These are phyloP conservation scores for Coniochaeta pulveracea DNA, from an alignment of 2,329 filamentous ascomycete genomes.

Conservation along the genomic window DNA sequence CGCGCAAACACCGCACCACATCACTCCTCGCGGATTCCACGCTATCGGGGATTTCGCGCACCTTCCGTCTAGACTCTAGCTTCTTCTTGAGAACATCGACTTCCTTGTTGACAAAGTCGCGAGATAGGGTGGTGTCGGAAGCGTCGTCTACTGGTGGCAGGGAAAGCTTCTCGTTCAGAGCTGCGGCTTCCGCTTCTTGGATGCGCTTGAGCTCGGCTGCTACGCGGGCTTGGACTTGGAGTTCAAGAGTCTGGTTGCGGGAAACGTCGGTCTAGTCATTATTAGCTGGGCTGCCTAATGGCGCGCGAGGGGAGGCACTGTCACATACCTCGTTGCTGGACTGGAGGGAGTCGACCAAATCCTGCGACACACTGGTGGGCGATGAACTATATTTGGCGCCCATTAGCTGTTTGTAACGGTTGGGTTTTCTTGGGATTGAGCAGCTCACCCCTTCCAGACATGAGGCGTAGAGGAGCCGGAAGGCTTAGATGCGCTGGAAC, in stretches of 20 bases:
- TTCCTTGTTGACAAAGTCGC: constrained; percentile 45
- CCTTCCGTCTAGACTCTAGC: constrained; percentile 50
- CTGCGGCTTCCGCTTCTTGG: constrained; percentile 56
- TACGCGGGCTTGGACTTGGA: constrained; percentile 81
- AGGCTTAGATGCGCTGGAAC: constrained; percentile 3
- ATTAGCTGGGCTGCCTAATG: not conserved
- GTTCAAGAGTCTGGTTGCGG: constrained; percentile 71
- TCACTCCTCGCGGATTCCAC: constrained; percentile 66
- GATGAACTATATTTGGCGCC: constrained; percentile 19
- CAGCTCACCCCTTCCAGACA: constrained; percentile 2
- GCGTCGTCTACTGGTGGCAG: constrained; percentile 21
- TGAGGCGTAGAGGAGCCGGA: not conserved
- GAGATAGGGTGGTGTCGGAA: constrained; percentile 14
- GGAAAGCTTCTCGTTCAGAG: constrained; percentile 57
- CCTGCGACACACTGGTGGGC: constrained; percentile 57
- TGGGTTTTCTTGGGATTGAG: not conserved
- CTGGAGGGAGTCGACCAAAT: constrained; percentile 73
- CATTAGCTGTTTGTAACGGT: not conserved
- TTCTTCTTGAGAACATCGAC: constrained; percentile 46
- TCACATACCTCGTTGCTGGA: constrained; percentile 68
- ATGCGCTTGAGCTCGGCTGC: constrained; percentile 74
- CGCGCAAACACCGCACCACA: constrained; percentile 69
- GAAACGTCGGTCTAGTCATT: constrained; percentile 68
- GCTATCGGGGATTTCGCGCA: constrained; percentile 56
- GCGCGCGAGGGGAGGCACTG: not conserved